Percentiles rank a stretch among this genome's conserved stretches.
Conservation (phyloP, 163 green algal species). For the Prototheca cutis region DNA sequence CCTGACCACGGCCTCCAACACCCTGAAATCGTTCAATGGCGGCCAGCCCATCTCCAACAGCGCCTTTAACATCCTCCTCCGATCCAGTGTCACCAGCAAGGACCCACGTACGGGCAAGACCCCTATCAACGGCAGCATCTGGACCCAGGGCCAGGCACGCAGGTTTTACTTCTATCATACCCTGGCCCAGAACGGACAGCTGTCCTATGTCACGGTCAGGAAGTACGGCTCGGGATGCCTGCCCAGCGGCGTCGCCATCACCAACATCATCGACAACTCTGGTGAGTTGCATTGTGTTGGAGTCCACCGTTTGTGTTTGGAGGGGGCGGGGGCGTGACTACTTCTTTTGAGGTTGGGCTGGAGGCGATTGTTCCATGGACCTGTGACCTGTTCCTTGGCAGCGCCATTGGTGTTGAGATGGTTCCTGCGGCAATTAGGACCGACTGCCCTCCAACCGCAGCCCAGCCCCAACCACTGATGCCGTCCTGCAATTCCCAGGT, state of each 20-base stretch:
- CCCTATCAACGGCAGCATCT: background rate
- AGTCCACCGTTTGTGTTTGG: too few relatives aligned
- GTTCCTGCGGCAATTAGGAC: too few relatives aligned
- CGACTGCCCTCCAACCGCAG: too few relatives aligned
- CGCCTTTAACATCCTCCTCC: background rate
- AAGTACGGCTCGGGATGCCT: background rate
- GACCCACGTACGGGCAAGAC: background rate
- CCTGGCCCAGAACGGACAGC: constrained; percentile 3
- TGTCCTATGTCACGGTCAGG: background rate
- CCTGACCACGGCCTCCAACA: background rate
- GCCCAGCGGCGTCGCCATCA: background rate
- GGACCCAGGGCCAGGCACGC: background rate
- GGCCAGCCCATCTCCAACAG: background rate
- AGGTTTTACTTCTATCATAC: constrained; percentile 2
- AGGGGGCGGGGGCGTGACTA: too few relatives aligned
- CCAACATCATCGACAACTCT: constrained; percentile 1
- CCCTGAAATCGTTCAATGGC: background rate
- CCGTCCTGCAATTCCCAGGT: too few relatives aligned
- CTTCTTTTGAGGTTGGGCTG: too few relatives aligned
- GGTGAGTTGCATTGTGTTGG: too few relatives aligned
- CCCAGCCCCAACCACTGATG: too few relatives aligned
- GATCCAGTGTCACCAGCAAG: background rate
- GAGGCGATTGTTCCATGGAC: too few relatives aligned
- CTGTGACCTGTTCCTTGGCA: too few relatives aligned
- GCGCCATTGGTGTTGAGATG: too few relatives aligned